Base-by-base conservation (phyloP, 169 alveolate species). In the Theileria sp. region DNA sequence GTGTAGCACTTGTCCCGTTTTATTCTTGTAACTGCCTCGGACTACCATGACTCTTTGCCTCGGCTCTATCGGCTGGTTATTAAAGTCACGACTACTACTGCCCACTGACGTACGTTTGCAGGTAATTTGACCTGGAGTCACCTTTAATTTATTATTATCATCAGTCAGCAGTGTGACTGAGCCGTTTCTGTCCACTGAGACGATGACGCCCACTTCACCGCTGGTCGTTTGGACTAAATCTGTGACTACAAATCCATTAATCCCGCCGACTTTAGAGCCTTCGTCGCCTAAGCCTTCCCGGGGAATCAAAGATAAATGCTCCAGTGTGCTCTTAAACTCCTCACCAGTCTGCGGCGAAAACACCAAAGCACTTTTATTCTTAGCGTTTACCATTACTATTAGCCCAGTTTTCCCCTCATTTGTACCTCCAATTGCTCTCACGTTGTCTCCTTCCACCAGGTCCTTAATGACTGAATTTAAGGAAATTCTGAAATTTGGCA, bases 401-500 rank as follows among this genome's bases (percentile, higher is more conserved):
- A 93, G 70, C 23, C 96, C 96, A 34, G 95, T 87, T 68, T 93
- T 93, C 12, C 95, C 95, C 19, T 87, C 91, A 78, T 93, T 89
- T 49, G 88, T 51, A 6, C 96, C 96, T 62, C 88, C 93, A 50
- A 93, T 87, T 19, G 91, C 89, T 19, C 93, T 79, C 38, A 93
- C 96, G 44, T 91, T 89, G 75, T 93, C 96, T 13, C 96, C 96
- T 61, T 92, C 93, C n/a, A 68, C 87, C 58, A 93, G 89, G 58
- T 89, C 80, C 75, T 93, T 93, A 17, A 92, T 87, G 23, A 89
- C 76, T 60, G 86, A 88, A 17, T 66, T 60, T 28, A 75, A 89
- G 54, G 87, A 88, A 6, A 92, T 81, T 28, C 84, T 85, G 66
- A 90, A 91, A 54, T 87, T 85, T 10, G 93, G 87, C 61, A 89